Base-by-base conservation (phyloP, 306 rosid species). In the Bauhinia variegata region DNA sequence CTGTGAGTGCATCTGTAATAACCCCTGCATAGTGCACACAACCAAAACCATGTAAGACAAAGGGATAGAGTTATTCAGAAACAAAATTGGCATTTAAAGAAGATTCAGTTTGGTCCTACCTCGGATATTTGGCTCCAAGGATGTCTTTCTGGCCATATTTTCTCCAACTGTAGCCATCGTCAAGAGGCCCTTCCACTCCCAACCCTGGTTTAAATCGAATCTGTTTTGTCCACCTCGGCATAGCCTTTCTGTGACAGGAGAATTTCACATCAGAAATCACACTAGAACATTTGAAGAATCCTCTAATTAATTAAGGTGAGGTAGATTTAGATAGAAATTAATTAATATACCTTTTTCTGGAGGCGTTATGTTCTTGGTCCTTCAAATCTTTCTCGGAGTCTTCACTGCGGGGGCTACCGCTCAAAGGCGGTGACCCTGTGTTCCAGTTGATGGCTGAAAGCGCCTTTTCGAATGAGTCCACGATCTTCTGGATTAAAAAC, bases 81-180 rank as follows among this genome's bases (percentile, higher is more conserved):
- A 34, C 18, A 43, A 31, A 62, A 43, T 43, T 43, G 23, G 13
- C 8, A 62, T 62, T 13, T 4, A 0, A 4, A 3, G 11, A 37
- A 19, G 11, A 14, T 10, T 7, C 19, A 42, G 10, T 38, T 39
- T 13, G 34, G 19, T 38, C 7, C 52, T 54, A 85, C 96, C 92
- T 86, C 1, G 92, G 96, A 64, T 75, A 68, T 58, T 64, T 86
- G 64, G 92, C 79, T 46, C 84, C 87, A 31, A 78, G 89, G 31
- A 86, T 86, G 54, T 78, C 83, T 68, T 88, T 84, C 63, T 88
- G 96, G 51, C 96, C 96, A 65, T 86, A 88, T 71, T 88, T 88
- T 44, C 92, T 81, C 92, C 89, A 86, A 41, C 83, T 79, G 48
- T 63, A 86, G 5, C 89, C 89, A 84, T 86, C 95, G 33, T 89